Base-by-base conservation (phyloP, 331 rosid genomes). In the Telfairia occidentalis region DNA sequence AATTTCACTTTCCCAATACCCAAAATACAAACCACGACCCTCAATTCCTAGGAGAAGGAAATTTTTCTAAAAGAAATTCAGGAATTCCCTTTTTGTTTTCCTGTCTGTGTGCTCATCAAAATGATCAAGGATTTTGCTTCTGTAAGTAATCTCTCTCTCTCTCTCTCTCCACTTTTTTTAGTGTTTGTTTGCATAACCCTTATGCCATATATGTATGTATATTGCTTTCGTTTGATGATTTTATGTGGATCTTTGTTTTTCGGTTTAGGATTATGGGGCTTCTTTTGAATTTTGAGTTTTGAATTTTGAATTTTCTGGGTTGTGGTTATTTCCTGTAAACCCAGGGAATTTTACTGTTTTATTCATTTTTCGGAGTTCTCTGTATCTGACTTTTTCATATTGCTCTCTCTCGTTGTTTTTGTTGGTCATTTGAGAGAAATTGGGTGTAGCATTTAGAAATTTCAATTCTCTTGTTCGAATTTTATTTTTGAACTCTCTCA, bases 131-230 rank as follows among this genome's bases (percentile, higher is more conserved):
- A 52, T 29, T 23, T 53, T 35, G 63, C 65, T 57, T 23, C 77
- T 53, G 77, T 74, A 74, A 74, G 77, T 74, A 74, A 74, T n/a
- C 13, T 53, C 77, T 73, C 65, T 73, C 7, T 34, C 21, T n/a
- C 58, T 73, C 34, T 19, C 7, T 26, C 8, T 69, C 3, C 42
- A 7, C 21, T 66, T 10, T 13, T 37, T 64, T 64, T 64, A 1
- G 30, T 72, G 4, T 71, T 45, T 72, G 18, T 35, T 50, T 71
- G 0, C 38, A 1, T 69, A 21, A 24, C 53, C 74, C 53, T 6
- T 70, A 13, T 24, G 38, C 3, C 38, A 26, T 49, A 1, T 70
- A 3, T 13, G 43, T 73, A 0, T 55, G 15, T 52, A 13, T 34
- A 15, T 32, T 73, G 24, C 55, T 73, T 57, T 30, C 4, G 19